Conservation (phyloP, 495 filamentous ascomycete species). For the Chaetomium fimeti region DNA sequence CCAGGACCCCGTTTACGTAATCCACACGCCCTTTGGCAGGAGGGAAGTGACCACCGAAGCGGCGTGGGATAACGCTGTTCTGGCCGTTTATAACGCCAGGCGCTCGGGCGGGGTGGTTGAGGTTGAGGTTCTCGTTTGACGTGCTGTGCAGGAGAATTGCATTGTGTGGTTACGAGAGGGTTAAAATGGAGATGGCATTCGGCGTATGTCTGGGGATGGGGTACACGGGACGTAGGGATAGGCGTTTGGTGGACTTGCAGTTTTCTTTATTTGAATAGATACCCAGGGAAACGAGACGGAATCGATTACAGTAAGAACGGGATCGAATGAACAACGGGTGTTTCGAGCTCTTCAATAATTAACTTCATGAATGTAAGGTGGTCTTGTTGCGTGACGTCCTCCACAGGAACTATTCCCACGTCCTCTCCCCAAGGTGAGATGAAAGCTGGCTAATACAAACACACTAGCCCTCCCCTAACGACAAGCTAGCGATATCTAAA, state of each 20-base stretch:
- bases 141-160: neutral
- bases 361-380: neutral
- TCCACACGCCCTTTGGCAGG: slow-evolving; percentile 19
- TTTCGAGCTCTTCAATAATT: neutral
- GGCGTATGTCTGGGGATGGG: too few species aligned
- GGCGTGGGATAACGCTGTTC: slow-evolving; percentile 25
- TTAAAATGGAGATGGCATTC: neutral
- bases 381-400: too few species aligned
- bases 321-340: neutral
- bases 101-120: slow-evolving; percentile 23
- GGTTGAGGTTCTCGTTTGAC: slow-evolving; percentile 25
- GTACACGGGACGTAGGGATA: too few species aligned
- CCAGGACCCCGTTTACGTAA: slow-evolving; percentile 19
- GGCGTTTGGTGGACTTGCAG: neutral
- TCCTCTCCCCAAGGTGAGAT: too few species aligned
- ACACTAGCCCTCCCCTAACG: too few species aligned
- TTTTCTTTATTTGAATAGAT: neutral
- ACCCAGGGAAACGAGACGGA: neutral
- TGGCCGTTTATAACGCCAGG: slow-evolving; percentile 24
- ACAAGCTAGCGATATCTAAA: too few species aligned
- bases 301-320: neutral
- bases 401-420: too few species aligned
- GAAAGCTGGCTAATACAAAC: too few species aligned
- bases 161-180: neutral
- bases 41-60: slow-evolving; percentile 9